Conservation (phyloP, 371 early-diverging fungal species). For the Parasitella parasitica region DNA sequence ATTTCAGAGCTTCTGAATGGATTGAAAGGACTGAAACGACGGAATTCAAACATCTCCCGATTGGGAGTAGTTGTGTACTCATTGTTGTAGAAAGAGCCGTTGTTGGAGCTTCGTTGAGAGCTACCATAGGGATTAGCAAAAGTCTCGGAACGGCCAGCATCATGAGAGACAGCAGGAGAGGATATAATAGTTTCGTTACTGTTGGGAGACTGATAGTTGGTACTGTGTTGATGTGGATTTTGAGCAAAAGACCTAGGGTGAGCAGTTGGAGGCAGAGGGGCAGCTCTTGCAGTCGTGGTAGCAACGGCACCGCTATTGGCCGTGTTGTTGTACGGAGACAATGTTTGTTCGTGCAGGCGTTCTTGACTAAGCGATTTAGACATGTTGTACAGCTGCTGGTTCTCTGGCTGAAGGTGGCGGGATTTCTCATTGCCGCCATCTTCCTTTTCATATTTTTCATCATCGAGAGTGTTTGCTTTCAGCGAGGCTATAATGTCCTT, state of each 20-base stretch:
- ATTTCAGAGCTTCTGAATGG: constrained; percentile 32
- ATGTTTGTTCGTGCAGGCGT: constrained; percentile 7
- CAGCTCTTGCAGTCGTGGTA: constrained; percentile 3
- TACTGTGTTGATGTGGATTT: neutral
- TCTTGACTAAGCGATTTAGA: constrained; percentile 22
- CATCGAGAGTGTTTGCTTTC: neutral
- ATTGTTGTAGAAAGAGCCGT: neutral
- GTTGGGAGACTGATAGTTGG: too few species aligned
- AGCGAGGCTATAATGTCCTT: constrained; percentile 41
- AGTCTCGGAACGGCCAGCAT: constrained; percentile 17
- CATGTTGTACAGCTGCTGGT: constrained; percentile 18
- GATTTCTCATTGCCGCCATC: constrained; percentile 2
- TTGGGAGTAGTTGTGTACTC: neutral
- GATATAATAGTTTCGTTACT: too few species aligned
- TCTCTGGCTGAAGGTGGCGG: constrained; percentile 7
- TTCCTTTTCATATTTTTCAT: constrained; percentile 2
- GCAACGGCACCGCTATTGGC: neutral
- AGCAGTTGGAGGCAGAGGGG: constrained; percentile 4
- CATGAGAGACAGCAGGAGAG: neutral
- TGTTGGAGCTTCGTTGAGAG: constrained; percentile 11
- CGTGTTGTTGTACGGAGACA: neutral
- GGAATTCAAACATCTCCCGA: constrained; percentile 20
- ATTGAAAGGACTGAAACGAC: constrained; percentile 26
- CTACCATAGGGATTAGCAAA: constrained; percentile 20
- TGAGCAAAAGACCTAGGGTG: neutral